Evolutionary conservation across 2,329 filamentous ascomycete species (phyloP), one percentile per base, ranked within the genome.

Genomic region (Aspergillus sojae): DNA sequence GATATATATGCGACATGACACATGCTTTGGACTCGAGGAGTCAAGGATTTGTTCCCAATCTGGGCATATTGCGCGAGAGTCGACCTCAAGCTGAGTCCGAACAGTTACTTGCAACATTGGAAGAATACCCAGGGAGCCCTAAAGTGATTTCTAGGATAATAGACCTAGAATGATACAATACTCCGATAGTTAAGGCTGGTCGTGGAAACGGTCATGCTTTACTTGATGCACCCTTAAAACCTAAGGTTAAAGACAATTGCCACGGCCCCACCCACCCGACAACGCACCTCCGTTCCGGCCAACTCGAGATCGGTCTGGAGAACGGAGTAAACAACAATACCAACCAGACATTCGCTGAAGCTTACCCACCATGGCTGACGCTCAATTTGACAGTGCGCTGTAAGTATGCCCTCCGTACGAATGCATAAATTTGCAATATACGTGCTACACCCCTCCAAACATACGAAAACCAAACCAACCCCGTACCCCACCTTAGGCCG

Each of bases 341-440:
- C 58, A 64, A 48, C 45, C 60, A 56, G 43, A 58, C 57, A 67
- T 61, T 55, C 34, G 58, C 62, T 60, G 54, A 57, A 56, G 57
- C 57, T 58, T 62, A 63, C 53, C 69, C 71, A 76, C 61, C 68
- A 80, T 80, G 79, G 78, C 78, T 53, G 81, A 83, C 69, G 75
- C 77, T 68, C 82, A 83, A 74, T 83, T 83, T 67, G 82, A 84
- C 68, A 83, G 81, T 67, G 82, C 82, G 59, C 77, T 84, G 82
- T 84, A 76, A 77, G 79, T 77, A 19, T 6, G n/a, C 9, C 21
- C 4, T 30, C 16, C 14, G 1, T 7, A 11, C 32, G 26, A 6
- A 4, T 6, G 11, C 41, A 5, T 21, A 23, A 14, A 19, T 32
- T 19, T 14, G 12, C 10, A 55, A 54, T 52, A 45, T 11, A 32